A percentile compares a stretch with the other conserved stretches of the same genome.
phyloP scores from a whole-genome alignment of 805 yeast species.

The Zygosaccharomyces kombuchaensis region DNA sequence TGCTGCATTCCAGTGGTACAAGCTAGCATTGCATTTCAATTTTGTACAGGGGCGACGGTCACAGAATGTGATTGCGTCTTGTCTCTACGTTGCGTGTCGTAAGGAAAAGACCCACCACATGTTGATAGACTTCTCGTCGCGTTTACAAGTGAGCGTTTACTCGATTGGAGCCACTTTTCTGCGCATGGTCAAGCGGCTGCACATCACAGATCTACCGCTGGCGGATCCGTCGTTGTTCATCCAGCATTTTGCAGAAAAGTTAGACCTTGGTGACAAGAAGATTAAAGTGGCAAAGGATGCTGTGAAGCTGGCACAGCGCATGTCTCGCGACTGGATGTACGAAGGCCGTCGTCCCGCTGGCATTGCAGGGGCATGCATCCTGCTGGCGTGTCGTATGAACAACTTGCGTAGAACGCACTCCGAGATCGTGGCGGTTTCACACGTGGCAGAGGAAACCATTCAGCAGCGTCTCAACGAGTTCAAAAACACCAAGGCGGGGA shows the following conservation, averaged over 20 bases:
- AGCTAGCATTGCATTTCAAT: slow-evolving; percentile 76
- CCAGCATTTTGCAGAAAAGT: slow-evolving; percentile 85
- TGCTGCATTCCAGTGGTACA: slow-evolving; percentile 86
- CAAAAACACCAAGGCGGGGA: slow-evolving; percentile 68
- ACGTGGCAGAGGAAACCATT: slow-evolving; percentile 89
- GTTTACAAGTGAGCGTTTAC: slow-evolving; percentile 85
- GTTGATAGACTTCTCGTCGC: slow-evolving; percentile 91
- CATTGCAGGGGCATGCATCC: slow-evolving; percentile 92
- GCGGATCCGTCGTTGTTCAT: slow-evolving; percentile 94
- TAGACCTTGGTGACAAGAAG: slow-evolving; percentile 72
- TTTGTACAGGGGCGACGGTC: slow-evolving; percentile 97
- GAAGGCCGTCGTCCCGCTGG: slow-evolving; percentile 99
- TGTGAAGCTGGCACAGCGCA: slow-evolving; percentile 74
- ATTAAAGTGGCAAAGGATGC: slow-evolving; percentile 85
- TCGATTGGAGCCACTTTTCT: slow-evolving; percentile 94
- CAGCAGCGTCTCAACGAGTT: slow-evolving; percentile 90
- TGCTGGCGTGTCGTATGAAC: slow-evolving; percentile 95
- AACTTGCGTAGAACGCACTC: slow-evolving; percentile 86
- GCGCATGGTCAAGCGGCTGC: slow-evolving; percentile 82
- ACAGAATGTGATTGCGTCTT: slow-evolving; percentile 92
- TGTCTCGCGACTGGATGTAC: slow-evolving; percentile 93
- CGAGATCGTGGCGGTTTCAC: slow-evolving; percentile 92
- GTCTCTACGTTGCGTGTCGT: slow-evolving; percentile 92
- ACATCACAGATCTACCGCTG: slow-evolving; percentile 71
- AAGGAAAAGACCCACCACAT: slow-evolving; percentile 87